Evolutionary conservation across 306 rosid genomes (phyloP), one percentile per base, ranked within the genome.

Genomic region (Rosa persica): DNA sequence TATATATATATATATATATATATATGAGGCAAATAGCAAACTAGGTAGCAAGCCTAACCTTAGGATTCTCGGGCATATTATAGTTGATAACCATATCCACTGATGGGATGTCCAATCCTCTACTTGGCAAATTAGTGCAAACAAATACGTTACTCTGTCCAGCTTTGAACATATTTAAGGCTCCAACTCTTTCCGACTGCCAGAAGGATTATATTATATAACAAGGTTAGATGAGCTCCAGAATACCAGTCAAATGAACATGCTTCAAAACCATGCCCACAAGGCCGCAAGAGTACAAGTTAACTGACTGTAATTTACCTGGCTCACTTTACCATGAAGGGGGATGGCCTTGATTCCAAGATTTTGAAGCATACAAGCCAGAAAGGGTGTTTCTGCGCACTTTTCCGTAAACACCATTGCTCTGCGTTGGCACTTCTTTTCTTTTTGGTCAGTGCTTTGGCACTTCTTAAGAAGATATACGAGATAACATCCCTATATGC

Each of bases 331-430:
- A 82, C 98, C 98, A 60, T 90, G 89, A 73, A 94, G 90, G 39
- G 98, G 94, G 81, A 88, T 87, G 78, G 97, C 98, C 79, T 85
- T 83, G 3, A 92, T 49, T 61, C 94, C 96, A 79, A 94, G 96
- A 82, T 90, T 92, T 75, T 94, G 89, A 79, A 94, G 98, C 74
- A 86, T 58, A 86, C 89, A 84, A 58, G 98, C 90, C 67, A 94
- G 81, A 40, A 92, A 85, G 62, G 89, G 90, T 8, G 98, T 94
- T 46, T 93, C 76, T 36, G 90, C 93, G 70, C 97, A 90, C 4
- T 96, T 94, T 6, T 92, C 92, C 9, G 97, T 90, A 82, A 94
- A 94, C 64, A 94, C 93, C 96, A 94, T 94, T 67, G 97, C 77
- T 22, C 92, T 90, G 71, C 87, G 86, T 79, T 84, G 90, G 70